Evolutionary conservation across 108 stramenopile genomes (phyloP), one percentile per base, ranked within the genome.

Genomic region (Cylindrotheca fusiformis): DNA sequence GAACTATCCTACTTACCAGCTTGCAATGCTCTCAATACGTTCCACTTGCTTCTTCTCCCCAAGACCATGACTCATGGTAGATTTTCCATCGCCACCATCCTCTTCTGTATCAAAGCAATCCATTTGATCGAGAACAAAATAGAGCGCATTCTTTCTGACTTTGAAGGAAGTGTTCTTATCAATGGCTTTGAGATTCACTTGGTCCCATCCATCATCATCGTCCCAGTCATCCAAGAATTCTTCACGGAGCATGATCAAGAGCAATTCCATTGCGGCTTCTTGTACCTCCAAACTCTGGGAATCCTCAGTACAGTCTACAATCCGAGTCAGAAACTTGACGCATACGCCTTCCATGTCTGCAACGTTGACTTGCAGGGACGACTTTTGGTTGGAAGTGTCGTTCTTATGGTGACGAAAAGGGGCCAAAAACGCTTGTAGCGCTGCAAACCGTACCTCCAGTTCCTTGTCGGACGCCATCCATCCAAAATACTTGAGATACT

Each of bases 401-500:
- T 67, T 44, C 27, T 80, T 67, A 8, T 67, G 68, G 14, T 41
- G 36, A 8, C 58, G 49, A 54, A 88, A 92, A 19, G 94, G 94
- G 3, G 66, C 73, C 24, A 74, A 59, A 3, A 95, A 58, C 6
- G 81, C 90, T 20, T 67, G 52, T 2, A 95, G 61, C 5, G 88
- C 82, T 6, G 85, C 83, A 3, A 68, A n/a, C 19, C 94, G 84
- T 1, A 95, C 94, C 12, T 20, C 24, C 2, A 60, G 59, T 24
- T 72, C 76, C 67, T 86, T 86, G 77, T 95, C 94, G 60, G 63
- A 68, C 59, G 88, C 59, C 87, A 91, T 85, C 94, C 94, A 95
- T 44, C 90, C 94, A 55, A 91, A 79, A 62, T 95, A 95, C 68
- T 95, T 95, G 60, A 95, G 83, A 67, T 90, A 95, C 53, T 85